A percentile compares a stretch with the other conserved stretches of the same genome.
phyloP scores from a whole-genome alignment of 2,329 filamentous ascomycete species.

The Dactylellina parvicollis region DNA sequence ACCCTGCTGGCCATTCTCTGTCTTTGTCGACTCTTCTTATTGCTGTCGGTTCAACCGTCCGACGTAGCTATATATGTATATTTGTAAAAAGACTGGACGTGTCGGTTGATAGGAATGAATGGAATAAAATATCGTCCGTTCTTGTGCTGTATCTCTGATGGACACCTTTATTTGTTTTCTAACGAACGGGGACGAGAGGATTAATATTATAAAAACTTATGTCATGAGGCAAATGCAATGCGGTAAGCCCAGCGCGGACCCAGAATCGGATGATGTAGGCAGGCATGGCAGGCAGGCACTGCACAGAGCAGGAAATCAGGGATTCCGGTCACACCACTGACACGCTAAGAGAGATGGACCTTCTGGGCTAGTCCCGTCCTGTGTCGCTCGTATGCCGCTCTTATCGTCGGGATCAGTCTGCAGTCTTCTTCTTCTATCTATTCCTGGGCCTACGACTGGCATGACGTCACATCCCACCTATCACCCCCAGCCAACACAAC shows the following conservation, averaged over 20 bases:
- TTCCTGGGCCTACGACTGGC: neutral
- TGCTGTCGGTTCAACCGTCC: neutral
- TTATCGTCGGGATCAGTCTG: no score
- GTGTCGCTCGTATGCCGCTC: no score
- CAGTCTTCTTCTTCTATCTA: neutral
- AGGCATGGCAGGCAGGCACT: no score
- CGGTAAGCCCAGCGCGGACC: neutral
- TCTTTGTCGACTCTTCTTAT: no score
- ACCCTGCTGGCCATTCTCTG: neutral
- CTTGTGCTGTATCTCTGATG: no score
- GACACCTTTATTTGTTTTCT: no score
- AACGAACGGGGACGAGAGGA: neutral
- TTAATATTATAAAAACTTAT: neutral
- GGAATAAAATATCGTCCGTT: no score
- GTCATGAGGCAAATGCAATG: slow-evolving; percentile 9
- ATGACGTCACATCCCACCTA: neutral
- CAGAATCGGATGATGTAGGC: slow-evolving; percentile 40
- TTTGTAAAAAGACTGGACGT: no score
- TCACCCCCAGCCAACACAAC: neutral
- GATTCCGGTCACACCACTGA: slow-evolving; percentile 46
- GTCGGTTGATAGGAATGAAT: no score
- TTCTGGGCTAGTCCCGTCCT: no score
- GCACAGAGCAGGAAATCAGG: slow-evolving; percentile 24
- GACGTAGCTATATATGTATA: no score
- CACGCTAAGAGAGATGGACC: no score